These are phyloP conservation scores for Parietaria judaica DNA, from an alignment of 306 rosid species.

Conservation along the genomic window DNA sequence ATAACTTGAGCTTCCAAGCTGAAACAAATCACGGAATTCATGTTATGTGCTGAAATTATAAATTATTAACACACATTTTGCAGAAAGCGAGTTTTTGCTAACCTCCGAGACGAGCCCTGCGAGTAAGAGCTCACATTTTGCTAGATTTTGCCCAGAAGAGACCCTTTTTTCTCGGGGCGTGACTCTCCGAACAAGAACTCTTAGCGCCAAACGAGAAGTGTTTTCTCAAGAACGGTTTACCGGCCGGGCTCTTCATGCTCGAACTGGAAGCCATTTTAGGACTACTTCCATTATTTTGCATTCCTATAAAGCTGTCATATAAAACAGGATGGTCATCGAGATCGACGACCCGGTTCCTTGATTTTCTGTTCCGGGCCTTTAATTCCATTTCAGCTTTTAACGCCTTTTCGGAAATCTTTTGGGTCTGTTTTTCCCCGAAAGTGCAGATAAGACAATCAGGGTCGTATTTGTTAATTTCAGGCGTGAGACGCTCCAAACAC, in stretches of 20 bases:
- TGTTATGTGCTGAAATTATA: neutral
- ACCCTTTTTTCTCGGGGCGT: conserved; percentile 59
- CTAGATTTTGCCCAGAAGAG: conserved; percentile 88
- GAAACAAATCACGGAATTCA: neutral
- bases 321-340: conserved; percentile 44
- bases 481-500: conserved; percentile 76
- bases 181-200: conserved; percentile 53
- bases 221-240: conserved; percentile 61
- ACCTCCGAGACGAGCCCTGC: conserved; percentile 40
- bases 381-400: conserved; percentile 66
- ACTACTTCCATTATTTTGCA: conserved; percentile 36
- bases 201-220: conserved; percentile 85
- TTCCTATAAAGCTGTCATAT: conserved; percentile 40
- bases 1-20: conserved; percentile 13
- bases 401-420: conserved; percentile 55
- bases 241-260: conserved; percentile 48
- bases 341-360: conserved; percentile 52
- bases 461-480: conserved; percentile 69
- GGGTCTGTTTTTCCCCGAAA: conserved; percentile 66
- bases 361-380: conserved; percentile 54
- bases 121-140: conserved; percentile 37
- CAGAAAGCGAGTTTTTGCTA: conserved; percentile 14
- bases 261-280: conserved; percentile 54
- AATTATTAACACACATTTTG: conserved; percentile 7
- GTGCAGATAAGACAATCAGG: conserved; percentile 86